These are phyloP conservation scores for Starmerella cellae DNA, from an alignment of 805 yeast species.

Conservation along the genomic window DNA sequence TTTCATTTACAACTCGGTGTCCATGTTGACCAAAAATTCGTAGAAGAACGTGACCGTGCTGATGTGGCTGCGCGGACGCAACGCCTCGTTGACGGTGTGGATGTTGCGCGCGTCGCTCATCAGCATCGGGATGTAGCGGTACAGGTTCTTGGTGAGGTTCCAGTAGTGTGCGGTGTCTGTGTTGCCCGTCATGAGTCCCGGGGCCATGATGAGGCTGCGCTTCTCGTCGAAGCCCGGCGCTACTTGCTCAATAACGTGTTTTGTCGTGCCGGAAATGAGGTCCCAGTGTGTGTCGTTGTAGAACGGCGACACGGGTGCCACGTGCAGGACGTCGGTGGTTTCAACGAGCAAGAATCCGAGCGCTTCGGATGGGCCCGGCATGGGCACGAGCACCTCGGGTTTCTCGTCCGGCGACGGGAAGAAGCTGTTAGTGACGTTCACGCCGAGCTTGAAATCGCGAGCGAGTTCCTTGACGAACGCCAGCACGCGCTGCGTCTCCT, in stretches of 20 bases:
- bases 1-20: background rate
- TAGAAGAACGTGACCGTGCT: slow-evolving; percentile 25
- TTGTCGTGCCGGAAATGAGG: slow-evolving; percentile 48
- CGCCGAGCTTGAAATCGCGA: slow-evolving; percentile 33
- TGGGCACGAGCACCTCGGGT: slow-evolving; percentile 26
- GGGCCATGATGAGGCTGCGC: slow-evolving; percentile 34
- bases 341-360: slow-evolving; percentile 26
- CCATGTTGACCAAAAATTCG: slow-evolving; percentile 20
- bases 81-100: slow-evolving; percentile 55
- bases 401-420: slow-evolving; percentile 19
- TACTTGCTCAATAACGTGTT: slow-evolving; percentile 48
- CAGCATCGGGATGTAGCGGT: slow-evolving; percentile 32
- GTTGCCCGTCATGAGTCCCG: slow-evolving; percentile 53
- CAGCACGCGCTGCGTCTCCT: slow-evolving; percentile 30
- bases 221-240: slow-evolving; percentile 4
- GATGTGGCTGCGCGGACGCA: slow-evolving; percentile 44
- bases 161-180: slow-evolving; percentile 61
- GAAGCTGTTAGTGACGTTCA: slow-evolving; percentile 21
- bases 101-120: slow-evolving; percentile 18
- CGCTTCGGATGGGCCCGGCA: slow-evolving; percentile 29
- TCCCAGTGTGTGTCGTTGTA: slow-evolving; percentile 34
- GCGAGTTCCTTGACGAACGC: slow-evolving; percentile 33
- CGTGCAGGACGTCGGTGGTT: slow-evolving; percentile 28
- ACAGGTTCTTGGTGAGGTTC: slow-evolving; percentile 47
- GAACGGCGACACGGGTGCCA: slow-evolving; percentile 44